These are phyloP conservation scores for Mucor circinelloides DNA, from an alignment of 371 early-diverging fungal species.

Conservation along the genomic window DNA sequence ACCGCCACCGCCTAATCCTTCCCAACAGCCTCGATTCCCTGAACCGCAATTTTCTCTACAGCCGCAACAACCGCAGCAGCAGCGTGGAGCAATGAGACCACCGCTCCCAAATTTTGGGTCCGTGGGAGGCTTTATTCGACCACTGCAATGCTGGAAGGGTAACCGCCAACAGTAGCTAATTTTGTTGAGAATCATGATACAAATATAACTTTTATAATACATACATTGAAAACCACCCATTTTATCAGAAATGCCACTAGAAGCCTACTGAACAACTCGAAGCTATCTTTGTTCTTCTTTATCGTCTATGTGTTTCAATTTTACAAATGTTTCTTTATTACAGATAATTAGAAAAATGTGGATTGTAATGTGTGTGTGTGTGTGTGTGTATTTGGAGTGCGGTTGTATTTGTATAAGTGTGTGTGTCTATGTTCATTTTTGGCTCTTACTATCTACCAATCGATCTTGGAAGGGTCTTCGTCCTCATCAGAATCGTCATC, in stretches of 20 bases:
- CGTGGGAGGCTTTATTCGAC: neutral
- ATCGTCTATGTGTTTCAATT: neutral
- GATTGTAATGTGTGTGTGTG: neutral
- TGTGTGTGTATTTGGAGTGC: neutral
- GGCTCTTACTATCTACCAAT: conserved; percentile 29
- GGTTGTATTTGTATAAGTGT: neutral
- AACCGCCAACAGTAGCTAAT: neutral
- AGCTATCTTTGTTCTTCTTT: too few species aligned
- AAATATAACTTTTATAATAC: too few species aligned
- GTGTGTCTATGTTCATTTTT: neutral
- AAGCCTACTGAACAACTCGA: too few species aligned
- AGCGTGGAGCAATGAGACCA: neutral
- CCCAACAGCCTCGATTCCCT: neutral
- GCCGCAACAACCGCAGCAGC: neutral
- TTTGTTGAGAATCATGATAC: too few species aligned
- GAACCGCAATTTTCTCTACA: neutral
- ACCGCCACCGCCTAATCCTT: neutral
- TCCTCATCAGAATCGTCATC: conserved; percentile 36
- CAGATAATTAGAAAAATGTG: neutral
- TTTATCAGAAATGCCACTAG: too few species aligned
- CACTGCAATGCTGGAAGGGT: neutral
- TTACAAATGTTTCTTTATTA: neutral
- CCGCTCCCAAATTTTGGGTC: neutral
- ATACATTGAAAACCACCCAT: too few species aligned
- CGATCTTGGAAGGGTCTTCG: conserved; percentile 46